phyloP scores from a whole-genome alignment of 2,329 filamentous ascomycete genomes.

The Penicillium sp. region DNA sequence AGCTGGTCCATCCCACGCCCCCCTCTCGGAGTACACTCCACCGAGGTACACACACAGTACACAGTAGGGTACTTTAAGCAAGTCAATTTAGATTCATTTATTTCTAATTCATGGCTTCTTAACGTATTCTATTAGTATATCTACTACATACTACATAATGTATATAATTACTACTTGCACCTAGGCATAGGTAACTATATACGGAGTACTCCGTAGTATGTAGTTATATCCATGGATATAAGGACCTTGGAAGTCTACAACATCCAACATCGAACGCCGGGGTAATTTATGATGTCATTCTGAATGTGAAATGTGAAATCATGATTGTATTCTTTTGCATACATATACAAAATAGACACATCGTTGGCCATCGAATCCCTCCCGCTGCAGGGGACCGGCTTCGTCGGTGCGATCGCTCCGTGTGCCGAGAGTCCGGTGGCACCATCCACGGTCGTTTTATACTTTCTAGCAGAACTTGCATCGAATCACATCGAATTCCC shows the following conservation, averaged over 20 bases:
- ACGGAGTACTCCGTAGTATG: too few relatives aligned
- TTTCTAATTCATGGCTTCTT: too few relatives aligned
- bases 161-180: too few relatives aligned
- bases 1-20: conserved; percentile 14
- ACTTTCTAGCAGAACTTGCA: neutral
- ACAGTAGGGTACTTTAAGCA: neutral
- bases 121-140: neutral
- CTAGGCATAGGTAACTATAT: too few relatives aligned
- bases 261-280: neutral
- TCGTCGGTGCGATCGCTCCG: neutral
- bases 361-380: too few relatives aligned
- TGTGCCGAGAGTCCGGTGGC: neutral
- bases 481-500: neutral
- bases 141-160: neutral
- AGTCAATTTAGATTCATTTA: neutral
- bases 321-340: neutral
- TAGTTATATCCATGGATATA: too few relatives aligned
- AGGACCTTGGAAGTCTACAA: too few relatives aligned
- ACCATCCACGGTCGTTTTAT: neutral
- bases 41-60: conserved; percentile 8
- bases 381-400: too few relatives aligned
- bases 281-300: neutral
- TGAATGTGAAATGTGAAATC: neutral
- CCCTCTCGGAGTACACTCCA: conserved; percentile 25
- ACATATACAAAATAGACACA: too few relatives aligned